Evolutionary conservation across 345 rosid species (phyloP).

Genomic region (Crucihimalaya himalaica): DNA sequence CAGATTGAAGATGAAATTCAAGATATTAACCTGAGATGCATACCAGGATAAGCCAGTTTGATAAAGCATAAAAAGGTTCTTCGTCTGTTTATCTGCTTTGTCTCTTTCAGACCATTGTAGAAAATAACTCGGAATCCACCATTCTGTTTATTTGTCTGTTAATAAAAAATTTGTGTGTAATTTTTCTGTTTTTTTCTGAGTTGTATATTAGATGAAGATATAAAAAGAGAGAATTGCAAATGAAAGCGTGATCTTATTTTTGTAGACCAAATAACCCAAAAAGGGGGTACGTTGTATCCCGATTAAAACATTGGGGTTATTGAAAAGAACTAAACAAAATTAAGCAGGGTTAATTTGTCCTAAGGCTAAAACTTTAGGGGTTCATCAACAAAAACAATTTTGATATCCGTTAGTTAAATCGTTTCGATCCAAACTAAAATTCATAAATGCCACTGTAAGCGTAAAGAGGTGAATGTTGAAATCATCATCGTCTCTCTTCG

Average conservation of each 20-base stretch:
- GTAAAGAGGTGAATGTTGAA: conserved; percentile 45
- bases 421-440: neutral
- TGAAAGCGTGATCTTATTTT: neutral
- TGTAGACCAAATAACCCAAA: neutral
- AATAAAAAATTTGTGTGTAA: neutral
- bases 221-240: neutral
- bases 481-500: conserved; percentile 37
- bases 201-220: neutral
- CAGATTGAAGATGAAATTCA: neutral
- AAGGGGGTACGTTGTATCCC: neutral
- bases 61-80: neutral
- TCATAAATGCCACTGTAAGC: neutral
- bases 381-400: neutral
- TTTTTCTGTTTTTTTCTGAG: neutral
- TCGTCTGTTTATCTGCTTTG: neutral
- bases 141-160: conserved; percentile 16
- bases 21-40: conserved; percentile 1
- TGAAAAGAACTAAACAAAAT: neutral
- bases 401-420: neutral
- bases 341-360: neutral
- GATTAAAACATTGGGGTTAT: neutral
- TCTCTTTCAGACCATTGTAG: neutral
- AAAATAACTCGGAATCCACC: neutral
- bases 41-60: neutral
- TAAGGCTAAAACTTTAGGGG: neutral